Percentiles rank a stretch among this genome's conserved stretches.
These are phyloP conservation scores for Fibroporia radiculosa DNA, from an alignment of 768 basidiomycete species.

Conservation along the genomic window DNA sequence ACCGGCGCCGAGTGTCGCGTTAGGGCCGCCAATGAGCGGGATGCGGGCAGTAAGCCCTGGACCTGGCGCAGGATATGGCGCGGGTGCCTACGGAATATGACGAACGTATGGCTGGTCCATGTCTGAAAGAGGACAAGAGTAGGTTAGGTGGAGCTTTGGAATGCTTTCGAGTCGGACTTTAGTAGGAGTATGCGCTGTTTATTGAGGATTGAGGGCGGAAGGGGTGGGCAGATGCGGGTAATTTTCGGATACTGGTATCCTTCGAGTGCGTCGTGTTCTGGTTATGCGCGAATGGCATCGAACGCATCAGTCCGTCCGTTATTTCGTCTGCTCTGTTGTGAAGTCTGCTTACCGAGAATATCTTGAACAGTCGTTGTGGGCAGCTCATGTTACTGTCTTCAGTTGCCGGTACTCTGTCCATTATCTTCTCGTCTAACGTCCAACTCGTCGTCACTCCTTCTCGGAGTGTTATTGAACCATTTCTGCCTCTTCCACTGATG, in stretches of 20 bases:
- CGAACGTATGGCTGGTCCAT: slow-evolving; percentile 15
- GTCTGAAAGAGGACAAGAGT: slow-evolving; percentile 2
- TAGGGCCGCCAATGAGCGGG: not conserved
- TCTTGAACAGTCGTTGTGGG: no score
- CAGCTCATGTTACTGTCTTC: not conserved
- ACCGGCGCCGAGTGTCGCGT: not conserved
- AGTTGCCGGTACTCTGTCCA: not conserved
- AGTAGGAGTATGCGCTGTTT: no score
- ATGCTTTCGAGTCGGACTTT: not conserved
- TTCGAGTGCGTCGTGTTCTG: slow-evolving; percentile 1
- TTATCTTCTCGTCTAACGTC: not conserved
- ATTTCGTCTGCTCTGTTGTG: not conserved
- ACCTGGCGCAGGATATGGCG: slow-evolving; percentile 38
- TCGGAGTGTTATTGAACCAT: not conserved
- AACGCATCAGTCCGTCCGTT: not conserved
- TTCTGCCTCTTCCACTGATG: not conserved
- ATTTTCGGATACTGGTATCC: slow-evolving; percentile 2
- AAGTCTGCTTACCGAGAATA: slow-evolving; percentile 1
- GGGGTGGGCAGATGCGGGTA: not conserved
- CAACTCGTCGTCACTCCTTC: not conserved
- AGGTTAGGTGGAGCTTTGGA: not conserved
- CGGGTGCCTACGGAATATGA: slow-evolving; percentile 8
- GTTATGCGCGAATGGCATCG: not conserved
- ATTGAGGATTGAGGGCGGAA: not conserved
- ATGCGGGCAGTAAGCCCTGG: slow-evolving; percentile 33